Evolutionary conservation across 129 eudicot genomes (phyloP).

Genomic region (Logfia minima): DNA sequence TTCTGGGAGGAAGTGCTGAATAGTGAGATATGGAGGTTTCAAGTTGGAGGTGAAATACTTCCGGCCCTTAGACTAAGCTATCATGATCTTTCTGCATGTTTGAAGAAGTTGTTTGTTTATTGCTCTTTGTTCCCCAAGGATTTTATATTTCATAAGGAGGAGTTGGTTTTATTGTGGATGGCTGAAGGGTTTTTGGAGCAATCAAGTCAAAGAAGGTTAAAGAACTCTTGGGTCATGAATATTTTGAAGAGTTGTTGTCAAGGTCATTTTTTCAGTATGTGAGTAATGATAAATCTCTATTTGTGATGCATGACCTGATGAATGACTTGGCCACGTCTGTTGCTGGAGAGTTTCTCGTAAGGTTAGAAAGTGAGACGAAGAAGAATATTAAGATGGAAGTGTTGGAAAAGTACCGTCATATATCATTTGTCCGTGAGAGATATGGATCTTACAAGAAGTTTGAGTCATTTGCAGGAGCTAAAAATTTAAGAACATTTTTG

Average conservation of each 20-base stretch:
- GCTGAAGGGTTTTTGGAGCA: neutral
- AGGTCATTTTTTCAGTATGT: slow-evolving; percentile 38
- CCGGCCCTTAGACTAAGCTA: slow-evolving; percentile 41
- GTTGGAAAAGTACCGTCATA: slow-evolving; percentile 38
- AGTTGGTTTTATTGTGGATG: slow-evolving; percentile 14
- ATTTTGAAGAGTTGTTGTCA: slow-evolving; percentile 28
- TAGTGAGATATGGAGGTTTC: slow-evolving; percentile 25
- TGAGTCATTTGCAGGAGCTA: slow-evolving; percentile 19
- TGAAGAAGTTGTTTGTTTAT: slow-evolving; percentile 33
- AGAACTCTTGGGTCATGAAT: slow-evolving; percentile 5
- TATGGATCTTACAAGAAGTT: slow-evolving; percentile 31
- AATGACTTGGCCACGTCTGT: slow-evolving; percentile 36
- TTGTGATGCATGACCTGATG: slow-evolving; percentile 44
- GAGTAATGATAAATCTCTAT: slow-evolving; percentile 9
- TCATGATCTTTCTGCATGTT: slow-evolving; percentile 28
- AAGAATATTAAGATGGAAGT: neutral
- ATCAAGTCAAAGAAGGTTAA: neutral
- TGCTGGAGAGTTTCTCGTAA: slow-evolving; percentile 28
- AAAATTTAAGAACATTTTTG: slow-evolving; percentile 42
- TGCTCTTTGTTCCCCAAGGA: slow-evolving; percentile 47
- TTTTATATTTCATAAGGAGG: slow-evolving; percentile 27
- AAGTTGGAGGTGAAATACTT: slow-evolving; percentile 8
- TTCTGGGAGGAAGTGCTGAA: slow-evolving; percentile 10
- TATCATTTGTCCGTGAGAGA: slow-evolving; percentile 27
- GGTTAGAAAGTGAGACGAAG: slow-evolving; percentile 31